Percentiles rank a stretch among this genome's conserved stretches.
These are phyloP conservation scores for Amauroascus verrucosus DNA, from an alignment of 2,329 filamentous ascomycete species.

Conservation along the genomic window DNA sequence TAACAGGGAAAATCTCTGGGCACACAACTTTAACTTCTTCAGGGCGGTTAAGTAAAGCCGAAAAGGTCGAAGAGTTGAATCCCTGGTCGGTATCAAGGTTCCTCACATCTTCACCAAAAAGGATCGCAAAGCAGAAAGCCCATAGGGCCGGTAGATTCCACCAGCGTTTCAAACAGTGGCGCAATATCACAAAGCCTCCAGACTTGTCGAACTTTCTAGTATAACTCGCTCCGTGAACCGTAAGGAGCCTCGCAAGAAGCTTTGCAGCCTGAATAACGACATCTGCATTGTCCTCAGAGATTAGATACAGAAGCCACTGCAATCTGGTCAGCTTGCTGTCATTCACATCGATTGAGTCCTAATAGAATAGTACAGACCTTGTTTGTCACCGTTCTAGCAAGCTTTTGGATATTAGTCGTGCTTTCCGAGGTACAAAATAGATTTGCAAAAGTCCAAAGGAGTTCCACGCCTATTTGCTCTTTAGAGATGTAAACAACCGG, in stretches of 20 bases:
- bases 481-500: conserved; percentile 40
- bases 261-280: conserved; percentile 71
- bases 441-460: conserved; percentile 66
- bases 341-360: conserved; percentile 23
- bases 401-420: conserved; percentile 63
- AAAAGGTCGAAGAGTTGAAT: conserved; percentile 63
- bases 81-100: conserved; percentile 61
- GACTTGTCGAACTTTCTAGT: conserved; percentile 81
- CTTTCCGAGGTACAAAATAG: conserved; percentile 67
- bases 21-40: conserved; percentile 57
- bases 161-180: conserved; percentile 69
- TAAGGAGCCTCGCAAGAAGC: conserved; percentile 71
- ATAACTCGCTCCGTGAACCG: conserved; percentile 71
- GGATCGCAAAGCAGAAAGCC: conserved; percentile 76
- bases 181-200: conserved; percentile 79
- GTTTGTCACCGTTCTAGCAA: conserved; percentile 88
- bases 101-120: conserved; percentile 75
- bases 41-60: conserved; percentile 56
- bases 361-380: conserved; percentile 51
- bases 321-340: background rate
- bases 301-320: conserved; percentile 81
- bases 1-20: conserved; percentile 67
- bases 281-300: conserved; percentile 75
- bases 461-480: conserved; percentile 60
- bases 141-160: conserved; percentile 80